Conservation (phyloP, 2,329 filamentous ascomycete genomes). For the Ophiocordyceps sinensis region DNA sequence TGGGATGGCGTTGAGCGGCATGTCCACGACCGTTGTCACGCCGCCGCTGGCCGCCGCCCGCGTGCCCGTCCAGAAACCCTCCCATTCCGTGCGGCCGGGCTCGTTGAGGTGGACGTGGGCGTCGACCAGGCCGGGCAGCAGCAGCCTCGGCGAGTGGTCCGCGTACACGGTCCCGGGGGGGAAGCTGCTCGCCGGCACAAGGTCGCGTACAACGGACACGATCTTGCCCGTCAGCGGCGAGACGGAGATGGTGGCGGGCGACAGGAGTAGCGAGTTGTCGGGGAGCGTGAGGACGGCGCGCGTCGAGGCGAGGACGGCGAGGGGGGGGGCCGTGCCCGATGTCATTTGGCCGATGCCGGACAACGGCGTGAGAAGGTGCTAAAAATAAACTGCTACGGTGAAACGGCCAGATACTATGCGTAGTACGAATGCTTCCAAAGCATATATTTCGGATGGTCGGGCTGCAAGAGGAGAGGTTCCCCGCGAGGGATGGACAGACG, state of each 20-base stretch:
- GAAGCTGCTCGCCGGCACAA: slow-evolving; percentile 66
- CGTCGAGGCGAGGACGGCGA: slow-evolving; percentile 71
- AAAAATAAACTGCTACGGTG: too few relatives aligned
- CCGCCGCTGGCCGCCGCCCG: slow-evolving; percentile 87
- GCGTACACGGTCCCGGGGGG: slow-evolving; percentile 58
- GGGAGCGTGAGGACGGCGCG: slow-evolving; percentile 66
- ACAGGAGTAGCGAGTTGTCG: slow-evolving; percentile 46
- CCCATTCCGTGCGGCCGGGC: slow-evolving; percentile 94
- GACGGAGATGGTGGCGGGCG: slow-evolving; percentile 70
- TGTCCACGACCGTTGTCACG: slow-evolving; percentile 92
- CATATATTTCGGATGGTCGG: too few relatives aligned
- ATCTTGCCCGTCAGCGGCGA: slow-evolving; percentile 76
- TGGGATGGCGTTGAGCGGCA: slow-evolving; percentile 94
- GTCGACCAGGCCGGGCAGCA: slow-evolving; percentile 86
- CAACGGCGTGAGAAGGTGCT: slow-evolving; percentile 10
- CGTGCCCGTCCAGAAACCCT: slow-evolving; percentile 92
- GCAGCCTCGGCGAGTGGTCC: slow-evolving; percentile 70
- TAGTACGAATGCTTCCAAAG: too few relatives aligned
- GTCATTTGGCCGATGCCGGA: slow-evolving; percentile 3
- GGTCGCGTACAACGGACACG: slow-evolving; percentile 53
- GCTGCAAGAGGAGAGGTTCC: too few relatives aligned
- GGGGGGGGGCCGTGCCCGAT: slow-evolving; percentile 9
- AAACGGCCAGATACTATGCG: too few relatives aligned
- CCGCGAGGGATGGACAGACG: too few relatives aligned
- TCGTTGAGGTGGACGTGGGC: slow-evolving; percentile 97